Base-by-base conservation (phyloP, 2,329 filamentous ascomycete species). In the Fusarium falciforme region DNA sequence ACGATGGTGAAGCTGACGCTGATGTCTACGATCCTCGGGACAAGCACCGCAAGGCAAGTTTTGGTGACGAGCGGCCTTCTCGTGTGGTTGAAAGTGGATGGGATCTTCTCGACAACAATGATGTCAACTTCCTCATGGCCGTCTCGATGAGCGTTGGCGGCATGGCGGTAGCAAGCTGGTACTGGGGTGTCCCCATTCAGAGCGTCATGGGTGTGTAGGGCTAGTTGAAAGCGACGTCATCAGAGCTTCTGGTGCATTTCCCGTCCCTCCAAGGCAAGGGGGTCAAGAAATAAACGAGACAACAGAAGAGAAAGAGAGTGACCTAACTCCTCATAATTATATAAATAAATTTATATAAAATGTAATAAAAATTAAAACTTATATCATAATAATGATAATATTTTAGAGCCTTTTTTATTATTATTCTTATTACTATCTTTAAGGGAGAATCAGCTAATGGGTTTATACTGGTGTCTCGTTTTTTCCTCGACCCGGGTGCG, bases 61-160 rank as follows among this genome's bases (percentile, higher is more conserved):
- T 89, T 84, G 83, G 89, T 3, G 84, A 87, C 66, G 84, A 87
- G 65, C 87, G 86, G 77, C 89, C 92, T 69, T 92, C 91, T 61
- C 86, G 93, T 20, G 84, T 91, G 6, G 83, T 92, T 8, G 90
- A 93, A 83, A 93, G 86, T 75, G 94, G 80, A 60, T 87, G 84
- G 89, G 89, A 98, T 80, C 81, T 97, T 70, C 85, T 99, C 66
- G 95, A 97, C 82, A 99, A 99, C 82, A 99, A 99, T 82, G 93
- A 94, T 64, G 95, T 99, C 77, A 99, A 99, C 82, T 90, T 98
- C 67, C 82, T 96, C 66, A 98, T 98, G 96, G 95, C 96, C 0
- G 87, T 90, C 16, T 87, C 87, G 6, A 95, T 97, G 89, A 98
- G 94, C 80, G 74, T 95, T 20, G 90, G 92, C 6, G 93, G 92